Evolutionary conservation across 768 basidiomycete genomes (phyloP).

Genomic region (Boletus rufocinnamomeus): DNA sequence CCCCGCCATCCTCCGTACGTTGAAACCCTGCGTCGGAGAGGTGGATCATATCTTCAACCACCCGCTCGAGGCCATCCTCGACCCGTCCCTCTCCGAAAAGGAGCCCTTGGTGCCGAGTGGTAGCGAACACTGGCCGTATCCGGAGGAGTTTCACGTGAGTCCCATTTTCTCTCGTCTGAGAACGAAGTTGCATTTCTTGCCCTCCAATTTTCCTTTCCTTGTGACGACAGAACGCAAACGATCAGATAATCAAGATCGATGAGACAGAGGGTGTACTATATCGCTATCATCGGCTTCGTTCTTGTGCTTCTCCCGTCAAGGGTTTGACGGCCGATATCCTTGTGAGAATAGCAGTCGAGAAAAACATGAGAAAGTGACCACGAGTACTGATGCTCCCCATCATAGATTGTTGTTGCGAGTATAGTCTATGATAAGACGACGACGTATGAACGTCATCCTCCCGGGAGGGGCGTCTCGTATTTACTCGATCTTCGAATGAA

Average conservation of each 20-base stretch:
- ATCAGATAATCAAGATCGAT: constrained; percentile 40
- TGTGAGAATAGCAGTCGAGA: constrained; percentile 41
- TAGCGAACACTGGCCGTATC: constrained; percentile 78
- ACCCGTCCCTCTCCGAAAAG: constrained; percentile 50
- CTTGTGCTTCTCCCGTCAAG: constrained; percentile 76
- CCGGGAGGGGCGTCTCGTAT: constrained; percentile 43
- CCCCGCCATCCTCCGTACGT: constrained; percentile 44
- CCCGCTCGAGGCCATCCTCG: constrained; percentile 70
- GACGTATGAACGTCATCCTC: constrained; percentile 59
- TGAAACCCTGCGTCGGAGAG: constrained; percentile 63
- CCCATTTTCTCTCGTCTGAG: background rate
- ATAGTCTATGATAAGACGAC: constrained; percentile 58
- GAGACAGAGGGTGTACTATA: constrained; percentile 57
- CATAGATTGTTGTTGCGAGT: constrained; percentile 50
- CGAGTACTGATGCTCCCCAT: background rate
- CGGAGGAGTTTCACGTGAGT: constrained; percentile 71
- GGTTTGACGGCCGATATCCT: constrained; percentile 84
- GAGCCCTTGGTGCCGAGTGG: constrained; percentile 54
- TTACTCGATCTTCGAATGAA: constrained; percentile 32
- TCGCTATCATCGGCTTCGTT: constrained; percentile 84
- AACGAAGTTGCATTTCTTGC: background rate
- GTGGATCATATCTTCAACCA: constrained; percentile 82
- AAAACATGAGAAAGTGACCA: background rate
- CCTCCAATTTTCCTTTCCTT: too few species aligned
- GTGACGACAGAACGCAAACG: constrained; percentile 54